Evolutionary conservation across 495 filamentous ascomycete species (phyloP).

Genomic region (Hypoxylon cercidicola): DNA sequence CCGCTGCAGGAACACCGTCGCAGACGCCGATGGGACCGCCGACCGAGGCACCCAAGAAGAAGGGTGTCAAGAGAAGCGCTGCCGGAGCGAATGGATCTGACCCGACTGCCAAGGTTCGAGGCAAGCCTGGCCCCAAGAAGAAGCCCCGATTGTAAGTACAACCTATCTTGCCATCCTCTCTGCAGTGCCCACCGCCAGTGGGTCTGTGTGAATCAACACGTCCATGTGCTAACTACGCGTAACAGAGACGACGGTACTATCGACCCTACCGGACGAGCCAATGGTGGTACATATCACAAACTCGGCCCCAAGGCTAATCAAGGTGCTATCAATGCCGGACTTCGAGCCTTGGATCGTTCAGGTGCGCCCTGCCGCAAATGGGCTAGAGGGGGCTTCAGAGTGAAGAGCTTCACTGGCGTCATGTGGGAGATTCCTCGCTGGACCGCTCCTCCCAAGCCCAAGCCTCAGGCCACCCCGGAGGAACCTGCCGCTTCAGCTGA

Average conservation of each 20-base stretch:
- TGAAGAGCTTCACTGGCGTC: slow-evolving; percentile 94
- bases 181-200: slow-evolving; percentile 1
- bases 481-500: slow-evolving; percentile 63
- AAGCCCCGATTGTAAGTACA: slow-evolving; percentile 86
- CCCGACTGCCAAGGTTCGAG: slow-evolving; percentile 73
- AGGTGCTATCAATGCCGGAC: slow-evolving; percentile 95
- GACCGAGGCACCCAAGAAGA: slow-evolving; percentile 68
- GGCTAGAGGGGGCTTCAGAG: slow-evolving; percentile 79
- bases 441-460: slow-evolving; percentile 73
- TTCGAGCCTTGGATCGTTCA: slow-evolving; percentile 90
- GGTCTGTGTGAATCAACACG: slow-evolving; percentile 8
- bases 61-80: slow-evolving; percentile 65
- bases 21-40: slow-evolving; percentile 60
- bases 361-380: slow-evolving; percentile 93
- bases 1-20: slow-evolving; percentile 54
- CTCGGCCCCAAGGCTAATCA: slow-evolving; percentile 97
- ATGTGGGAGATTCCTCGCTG: slow-evolving; percentile 86
- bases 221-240: slow-evolving; percentile 48
- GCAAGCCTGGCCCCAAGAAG: slow-evolving; percentile 96
- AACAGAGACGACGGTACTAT: slow-evolving; percentile 69
- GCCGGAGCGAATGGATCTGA: slow-evolving; percentile 61
- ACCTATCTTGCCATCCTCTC: slow-evolving; percentile 2
- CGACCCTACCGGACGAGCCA: slow-evolving; percentile 53
- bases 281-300: slow-evolving; percentile 68
- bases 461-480: slow-evolving; percentile 48